These are phyloP conservation scores for Calonectria honghensis DNA, from an alignment of 2,329 filamentous ascomycete genomes.

Conservation along the genomic window DNA sequence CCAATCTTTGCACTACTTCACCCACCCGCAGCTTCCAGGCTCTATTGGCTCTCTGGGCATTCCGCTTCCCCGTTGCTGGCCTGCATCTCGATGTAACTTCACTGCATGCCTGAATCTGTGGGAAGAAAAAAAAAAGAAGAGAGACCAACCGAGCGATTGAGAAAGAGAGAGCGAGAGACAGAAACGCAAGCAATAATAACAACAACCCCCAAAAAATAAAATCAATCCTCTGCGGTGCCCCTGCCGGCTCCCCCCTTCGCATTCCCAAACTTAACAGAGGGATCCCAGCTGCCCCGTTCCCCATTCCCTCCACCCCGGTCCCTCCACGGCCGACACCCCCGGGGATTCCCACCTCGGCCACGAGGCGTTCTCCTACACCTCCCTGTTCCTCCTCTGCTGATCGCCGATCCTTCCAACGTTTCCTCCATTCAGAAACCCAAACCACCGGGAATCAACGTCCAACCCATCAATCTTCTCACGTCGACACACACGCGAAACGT, in stretches of 20 bases:
- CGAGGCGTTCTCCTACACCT: slow-evolving; percentile 33
- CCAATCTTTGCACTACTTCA: not conserved
- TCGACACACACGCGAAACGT: slow-evolving; percentile 1
- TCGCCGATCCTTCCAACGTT: slow-evolving; percentile 36
- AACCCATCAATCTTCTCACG: slow-evolving; percentile 8
- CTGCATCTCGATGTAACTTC: not conserved
- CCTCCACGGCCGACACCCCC: slow-evolving; percentile 30
- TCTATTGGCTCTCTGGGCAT: not conserved
- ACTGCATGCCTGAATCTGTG: not conserved
- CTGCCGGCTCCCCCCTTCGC: slow-evolving; percentile 8
- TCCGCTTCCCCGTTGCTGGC: slow-evolving; percentile 6
- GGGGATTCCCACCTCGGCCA: slow-evolving; percentile 34
- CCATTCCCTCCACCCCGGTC: slow-evolving; percentile 24
- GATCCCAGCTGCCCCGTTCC: slow-evolving; percentile 10
- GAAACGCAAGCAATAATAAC: not conserved
- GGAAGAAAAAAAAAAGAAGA: not conserved
- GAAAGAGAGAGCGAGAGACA: not conserved
- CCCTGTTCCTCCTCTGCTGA: slow-evolving; percentile 39
- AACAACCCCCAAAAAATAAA: not conserved
- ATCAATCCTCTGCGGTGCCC: not conserved
- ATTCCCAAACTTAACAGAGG: slow-evolving; percentile 19
- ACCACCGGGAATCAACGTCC: slow-evolving; percentile 26
- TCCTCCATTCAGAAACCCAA: slow-evolving; percentile 26
- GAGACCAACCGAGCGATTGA: not conserved
- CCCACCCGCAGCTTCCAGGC: not conserved